Base-by-base conservation (phyloP, 176 grass and related monocot genomes). In the Oryza meyeriana region DNA sequence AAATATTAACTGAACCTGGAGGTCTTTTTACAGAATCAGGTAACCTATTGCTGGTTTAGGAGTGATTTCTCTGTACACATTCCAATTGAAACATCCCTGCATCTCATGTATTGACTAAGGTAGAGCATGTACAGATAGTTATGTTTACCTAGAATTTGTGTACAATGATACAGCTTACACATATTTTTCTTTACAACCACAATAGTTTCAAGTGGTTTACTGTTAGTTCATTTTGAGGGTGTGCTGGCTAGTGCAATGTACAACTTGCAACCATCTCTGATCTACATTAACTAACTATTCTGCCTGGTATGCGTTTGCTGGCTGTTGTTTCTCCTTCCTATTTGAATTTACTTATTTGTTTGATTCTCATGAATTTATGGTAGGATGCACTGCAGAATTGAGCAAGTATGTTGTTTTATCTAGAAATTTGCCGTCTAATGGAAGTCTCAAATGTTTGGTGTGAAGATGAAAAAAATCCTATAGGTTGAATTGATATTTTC, bases 11-110 rank as follows among this genome's bases (percentile, higher is more conserved):
- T n/a, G 50, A n/a, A 22, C 7, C 16, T 50, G 47, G 47, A 50
- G 16, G 1, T 58, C n/a, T 57, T 78, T 78, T 11, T 67, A 74
- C 30, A 83, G 20, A 61, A 63, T 77, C 72, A 90, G 68, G 79
- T 79, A 79, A 79, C 24, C 20, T 18, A 24, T 86, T 81, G n/a
- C 13, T 62, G 24, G 61, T 63, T 39, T 79, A 69, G 30, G 62
- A 75, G 2, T 79, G 11, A 28, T 74, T 18, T 67, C 71, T n/a
- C 36, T 63, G 26, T 52, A 22, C 29, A 52, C 59, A 75, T 16
- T 24, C 39, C 75, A 66, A 55, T 7, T 65, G n/a, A 24, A 75
- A 38, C 65, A 26, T 48, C 35, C 32, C 17, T 30, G 30, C 13
- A 14, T 45, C 8, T 85, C 74, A 41, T 80, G 12, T 64, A 67